Base-by-base conservation (phyloP, 2,329 filamentous ascomycete genomes). In the Monosporascus sp. region DNA sequence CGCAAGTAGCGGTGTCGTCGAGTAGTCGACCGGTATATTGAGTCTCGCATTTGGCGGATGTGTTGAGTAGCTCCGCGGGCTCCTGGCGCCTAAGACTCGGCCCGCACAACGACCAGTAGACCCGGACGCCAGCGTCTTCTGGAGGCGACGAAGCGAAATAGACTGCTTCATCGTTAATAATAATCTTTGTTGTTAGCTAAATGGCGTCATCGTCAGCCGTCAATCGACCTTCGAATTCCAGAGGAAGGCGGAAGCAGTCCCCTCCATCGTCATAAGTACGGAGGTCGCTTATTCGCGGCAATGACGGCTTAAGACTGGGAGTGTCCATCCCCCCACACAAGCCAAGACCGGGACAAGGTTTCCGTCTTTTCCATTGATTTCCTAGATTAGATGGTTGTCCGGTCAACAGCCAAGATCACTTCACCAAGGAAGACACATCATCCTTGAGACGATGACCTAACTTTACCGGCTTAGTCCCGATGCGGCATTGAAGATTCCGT, bases 11-110 rank as follows among this genome's bases (percentile, higher is more conserved):
- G 90, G 81, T 1, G 88, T 95, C 17, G 87, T 85, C 56, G 86
- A 83, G 73, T 94, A 99, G 76, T 97, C 92, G 62, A 91, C 84
- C 7, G 92, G 89, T 48, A 91, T 73, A 70, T 99, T 99, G 52
- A 99, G 82, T 60, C 76, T 79, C 50, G 84, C 83, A 54, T 81
- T 81, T 26, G 81, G 77, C 35, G 79, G 79, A 53, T 81, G 78
- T 49, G 79, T 79, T 52, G 81, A 84, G 67, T 84, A 84, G 44
- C 52, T 61, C 53, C 60, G 59, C 49, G 11, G 49, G 48, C 37
- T 37, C 50, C 20, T 40, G 52, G 50, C 43, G 40, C 48, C 20
- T 49, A 52, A 19, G 17, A 38, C 38, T 48, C 31, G 9, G 51
- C 45, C 6, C 27, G 53, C 14, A 24, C 52, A 52, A 24, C 37